Evolutionary conservation across 768 basidiomycete species (phyloP).

Genomic region (Pleurotus cornucopiae): DNA sequence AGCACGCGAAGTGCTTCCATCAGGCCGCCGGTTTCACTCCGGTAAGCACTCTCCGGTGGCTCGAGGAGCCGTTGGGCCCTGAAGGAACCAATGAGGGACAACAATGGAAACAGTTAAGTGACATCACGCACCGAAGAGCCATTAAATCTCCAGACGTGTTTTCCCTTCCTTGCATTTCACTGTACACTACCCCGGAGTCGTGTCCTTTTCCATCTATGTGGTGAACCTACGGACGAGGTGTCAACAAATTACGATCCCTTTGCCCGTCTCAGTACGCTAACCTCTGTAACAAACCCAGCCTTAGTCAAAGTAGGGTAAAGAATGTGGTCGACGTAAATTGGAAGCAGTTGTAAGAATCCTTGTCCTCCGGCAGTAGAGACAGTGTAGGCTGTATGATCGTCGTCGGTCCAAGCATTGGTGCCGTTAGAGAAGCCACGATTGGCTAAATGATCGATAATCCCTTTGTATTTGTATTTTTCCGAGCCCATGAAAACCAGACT

Average conservation of each 20-base stretch:
- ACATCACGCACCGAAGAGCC: slow-evolving; percentile 60
- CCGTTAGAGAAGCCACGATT: slow-evolving; percentile 91
- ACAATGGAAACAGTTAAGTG: neutral
- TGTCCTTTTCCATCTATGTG: slow-evolving; percentile 89
- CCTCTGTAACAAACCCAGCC: slow-evolving; percentile 65
- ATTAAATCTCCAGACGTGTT: slow-evolving; percentile 91
- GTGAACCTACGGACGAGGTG: slow-evolving; percentile 58
- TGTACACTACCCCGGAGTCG: slow-evolving; percentile 94
- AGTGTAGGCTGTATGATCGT: slow-evolving; percentile 93
- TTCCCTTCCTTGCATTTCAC: slow-evolving; percentile 95
- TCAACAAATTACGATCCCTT: too few relatives aligned
- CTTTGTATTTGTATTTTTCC: slow-evolving; percentile 93
- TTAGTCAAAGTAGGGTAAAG: slow-evolving; percentile 93
- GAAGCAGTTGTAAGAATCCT: slow-evolving; percentile 81
- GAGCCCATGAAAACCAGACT: slow-evolving; percentile 95
- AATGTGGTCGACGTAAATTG: slow-evolving; percentile 94
- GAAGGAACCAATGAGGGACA: slow-evolving; percentile 9
- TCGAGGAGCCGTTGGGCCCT: slow-evolving; percentile 82
- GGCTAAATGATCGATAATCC: slow-evolving; percentile 90
- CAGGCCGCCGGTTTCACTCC: slow-evolving; percentile 95
- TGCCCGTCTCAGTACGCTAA: slow-evolving; percentile 18
- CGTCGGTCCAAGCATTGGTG: slow-evolving; percentile 97
- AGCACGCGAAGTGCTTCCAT: slow-evolving; percentile 88
- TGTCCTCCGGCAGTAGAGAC: slow-evolving; percentile 93
- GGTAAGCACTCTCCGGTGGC: slow-evolving; percentile 79